Base-by-base conservation (phyloP, 2,329 filamentous ascomycete species). In the Sordariomycetes sp. region DNA sequence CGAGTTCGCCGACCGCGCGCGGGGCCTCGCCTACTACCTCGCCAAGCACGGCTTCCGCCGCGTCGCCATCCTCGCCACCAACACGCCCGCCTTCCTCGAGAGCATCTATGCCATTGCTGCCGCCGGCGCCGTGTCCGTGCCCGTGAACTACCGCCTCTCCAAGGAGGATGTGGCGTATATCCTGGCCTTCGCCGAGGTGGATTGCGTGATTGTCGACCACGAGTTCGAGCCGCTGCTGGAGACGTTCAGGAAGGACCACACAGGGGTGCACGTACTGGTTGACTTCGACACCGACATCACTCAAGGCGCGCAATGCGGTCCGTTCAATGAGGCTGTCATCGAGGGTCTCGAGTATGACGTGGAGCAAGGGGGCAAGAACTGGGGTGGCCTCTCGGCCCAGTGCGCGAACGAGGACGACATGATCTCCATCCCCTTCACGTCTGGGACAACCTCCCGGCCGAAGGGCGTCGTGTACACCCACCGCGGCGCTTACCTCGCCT, bases 401-500 rank as follows among this genome's bases (percentile, higher is more conserved):
- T 81, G 81, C 3, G 74, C 78, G 1, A 80, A 90, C 65, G 94
- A 99, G 69, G 87, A 96, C 63, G 85, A 84, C 60, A 80, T 90
- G 64, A 80, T 97, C 61, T 90, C 92, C 3, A 83, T 99, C 58
- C 90, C 93, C 1, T 97, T 97, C 70, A 99, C 94, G 0, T 94
- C 88, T 32, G 93, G 93, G 3, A 97, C 94, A 1, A 97, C 94
- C 0, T 91, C 92, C 0, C 79, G 82, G 34, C 94, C 94, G 1
- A 97, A 99, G 71, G 94, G 94, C 5, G 93, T 97, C 3, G 85
- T 96, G 58, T 97, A 88, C 68, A 97, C 90, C 1, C 90, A 97
- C 70, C 82, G 94, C 53, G 89, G 92, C 3, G 85, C 84, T 8
- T 99, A 97, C 68, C 78, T 99, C 14, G 93, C 90, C 0, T 79